Evolutionary conservation across 2,329 filamentous ascomycete species (phyloP), one percentile per base, ranked within the genome.

Genomic region (Verticillium zaregamsianum): DNA sequence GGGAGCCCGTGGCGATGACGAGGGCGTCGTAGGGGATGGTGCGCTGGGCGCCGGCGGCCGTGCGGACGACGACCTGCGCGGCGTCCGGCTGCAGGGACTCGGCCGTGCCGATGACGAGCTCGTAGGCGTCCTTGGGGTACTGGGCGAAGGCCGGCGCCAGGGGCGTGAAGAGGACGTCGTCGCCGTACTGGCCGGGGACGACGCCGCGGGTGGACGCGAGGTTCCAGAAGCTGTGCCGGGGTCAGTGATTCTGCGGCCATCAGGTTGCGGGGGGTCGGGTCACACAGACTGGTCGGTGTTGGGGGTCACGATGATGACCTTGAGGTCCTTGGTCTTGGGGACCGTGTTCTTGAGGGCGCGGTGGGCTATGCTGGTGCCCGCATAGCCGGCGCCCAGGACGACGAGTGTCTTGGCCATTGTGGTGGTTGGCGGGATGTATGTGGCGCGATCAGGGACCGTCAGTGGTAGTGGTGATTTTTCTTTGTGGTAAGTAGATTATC

Each of bases 191-290:
- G 32, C 77, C 79, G 1, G 82, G 82, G 25, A 85, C 75, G 45
- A 85, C 76, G 65, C 80, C 81, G 40, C 83, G 81, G n/a, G 83
- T 79, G 2, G 83, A 79, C 1, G 82, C 82, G 7, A 86, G 64
- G 66, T 84, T 85, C 82, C 82, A 85, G 73, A 78, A 85, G 66
- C 85, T 82, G 66, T 82, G 25, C 1, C 25, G 5, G 33, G 49
- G 63, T 65, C 5, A 63, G 59, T 60, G 23, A 5, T 28, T 28
- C 28, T 28, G 28, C 28, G 28, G 28, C 28, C 28, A 28, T 14
- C 12, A 3, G 25, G 23, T 20, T 12, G 14, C 11, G 8, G 17
- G n/a, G n/a, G 32, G 35, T 20, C 9, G 14, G 33, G 33, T 35
- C 9, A 9, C 6, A 54, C 64, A 55, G 33, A 66, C 64, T 65